Percentiles rank a stretch among this genome's conserved stretches.
phyloP scores from a whole-genome alignment of 2,329 filamentous ascomycete species.

The Purpureocillium lavendulum region DNA sequence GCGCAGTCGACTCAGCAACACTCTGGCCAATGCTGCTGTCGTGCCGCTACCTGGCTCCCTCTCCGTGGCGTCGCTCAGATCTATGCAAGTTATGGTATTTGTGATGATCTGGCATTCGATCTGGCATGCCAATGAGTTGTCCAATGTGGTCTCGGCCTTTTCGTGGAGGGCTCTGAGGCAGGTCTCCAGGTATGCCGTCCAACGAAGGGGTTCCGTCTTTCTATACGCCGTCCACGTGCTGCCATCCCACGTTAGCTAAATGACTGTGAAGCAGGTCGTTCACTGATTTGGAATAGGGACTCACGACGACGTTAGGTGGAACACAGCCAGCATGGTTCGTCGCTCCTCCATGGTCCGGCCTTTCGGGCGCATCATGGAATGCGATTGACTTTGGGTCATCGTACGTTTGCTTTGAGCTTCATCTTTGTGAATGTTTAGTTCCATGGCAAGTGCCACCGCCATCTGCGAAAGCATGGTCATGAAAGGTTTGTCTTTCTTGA shows the following conservation, averaged over 20 bases:
- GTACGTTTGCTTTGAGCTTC: background rate
- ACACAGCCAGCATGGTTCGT: slow-evolving; percentile 8
- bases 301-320: slow-evolving; percentile 18
- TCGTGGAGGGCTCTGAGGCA: slow-evolving; percentile 32
- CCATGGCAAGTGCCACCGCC: slow-evolving; percentile 26
- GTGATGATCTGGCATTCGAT: too few relatives aligned
- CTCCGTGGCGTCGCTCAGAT: too few relatives aligned
- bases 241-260: too few relatives aligned
- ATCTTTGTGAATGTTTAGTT: slow-evolving; percentile 25
- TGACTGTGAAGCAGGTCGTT: too few relatives aligned
- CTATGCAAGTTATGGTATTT: too few relatives aligned
- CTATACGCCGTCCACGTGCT: slow-evolving; percentile 24
- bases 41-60: too few relatives aligned
- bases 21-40: too few relatives aligned
- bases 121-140: too few relatives aligned
- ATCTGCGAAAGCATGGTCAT: slow-evolving; percentile 26
- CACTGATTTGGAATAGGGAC: slow-evolving; percentile 1
- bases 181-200: slow-evolving; percentile 49
- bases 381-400: background rate
- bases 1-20: too few relatives aligned
- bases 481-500: slow-evolving; percentile 23
- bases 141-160: slow-evolving; percentile 6
- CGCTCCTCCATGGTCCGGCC: slow-evolving; percentile 8
- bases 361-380: background rate
- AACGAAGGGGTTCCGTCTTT: slow-evolving; percentile 28